Evolutionary conservation across 441 rosid genomes (phyloP).

Genomic region (Croton laevigatus): DNA sequence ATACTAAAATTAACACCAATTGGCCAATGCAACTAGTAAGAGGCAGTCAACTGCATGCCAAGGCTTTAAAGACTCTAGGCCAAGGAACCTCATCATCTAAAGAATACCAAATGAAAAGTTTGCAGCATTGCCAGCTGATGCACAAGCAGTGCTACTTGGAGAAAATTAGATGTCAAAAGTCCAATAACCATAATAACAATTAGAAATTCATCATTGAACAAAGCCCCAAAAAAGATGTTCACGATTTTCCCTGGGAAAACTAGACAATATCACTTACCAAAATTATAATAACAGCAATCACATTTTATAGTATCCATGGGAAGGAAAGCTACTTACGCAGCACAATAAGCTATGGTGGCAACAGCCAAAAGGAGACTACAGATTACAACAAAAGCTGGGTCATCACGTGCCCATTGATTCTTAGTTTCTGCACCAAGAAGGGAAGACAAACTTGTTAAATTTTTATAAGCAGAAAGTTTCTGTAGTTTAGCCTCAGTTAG

Average conservation of each 20-base stretch:
- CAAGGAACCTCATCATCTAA: not conserved
- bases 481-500: not conserved
- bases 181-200: slow-evolving; percentile 2
- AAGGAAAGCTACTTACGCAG: slow-evolving; percentile 60
- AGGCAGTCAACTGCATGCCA: not conserved
- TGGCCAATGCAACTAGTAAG: not conserved
- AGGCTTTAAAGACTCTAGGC: not conserved
- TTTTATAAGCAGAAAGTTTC: slow-evolving; percentile 7
- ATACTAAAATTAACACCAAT: not conserved
- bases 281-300: slow-evolving; percentile 1
- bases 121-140: slow-evolving; percentile 1
- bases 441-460: slow-evolving; percentile 9
- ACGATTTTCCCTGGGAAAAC: not conserved
- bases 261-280: not conserved
- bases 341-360: slow-evolving; percentile 88
- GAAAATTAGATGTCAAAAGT: not conserved
- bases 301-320: not conserved
- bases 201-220: not conserved
- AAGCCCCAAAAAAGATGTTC: slow-evolving; percentile 6
- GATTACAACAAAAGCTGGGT: slow-evolving; percentile 95
- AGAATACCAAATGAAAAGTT: not conserved
- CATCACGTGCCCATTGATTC: slow-evolving; percentile 99
- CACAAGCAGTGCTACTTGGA: not conserved
- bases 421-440: slow-evolving; percentile 69
- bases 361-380: slow-evolving; percentile 85